phyloP scores from a whole-genome alignment of 805 yeast genomes.

The Ogataea thermomethanolica region DNA sequence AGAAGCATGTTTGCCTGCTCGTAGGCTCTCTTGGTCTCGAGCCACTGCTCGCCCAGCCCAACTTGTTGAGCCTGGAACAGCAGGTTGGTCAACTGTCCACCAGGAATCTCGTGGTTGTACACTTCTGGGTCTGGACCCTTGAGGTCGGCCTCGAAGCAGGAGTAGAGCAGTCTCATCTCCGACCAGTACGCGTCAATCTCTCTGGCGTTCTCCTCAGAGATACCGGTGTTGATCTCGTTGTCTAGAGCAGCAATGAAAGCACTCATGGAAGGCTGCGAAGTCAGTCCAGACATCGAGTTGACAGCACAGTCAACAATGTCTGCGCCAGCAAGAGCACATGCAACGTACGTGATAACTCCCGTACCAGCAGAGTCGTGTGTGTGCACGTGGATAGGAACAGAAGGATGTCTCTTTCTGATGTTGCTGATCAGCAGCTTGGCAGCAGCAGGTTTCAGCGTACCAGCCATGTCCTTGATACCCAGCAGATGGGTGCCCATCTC shows the following conservation, averaged over 20 bases:
- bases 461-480: constrained; percentile 99
- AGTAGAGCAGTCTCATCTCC: constrained; percentile 93
- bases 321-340: constrained; percentile 93
- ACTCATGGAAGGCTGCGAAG: constrained; percentile 95
- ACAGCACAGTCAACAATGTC: constrained; percentile 97
- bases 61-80: constrained; percentile 99
- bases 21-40: constrained; percentile 91
- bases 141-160: constrained; percentile 96
- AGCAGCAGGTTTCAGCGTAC: constrained; percentile 94
- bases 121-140: constrained; percentile 99
- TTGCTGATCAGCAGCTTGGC: constrained; percentile 77
- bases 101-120: constrained; percentile 97
- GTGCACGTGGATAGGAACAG: constrained; percentile 96
- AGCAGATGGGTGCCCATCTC: constrained; percentile 93
- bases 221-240: constrained; percentile 75
- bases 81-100: constrained; percentile 98
- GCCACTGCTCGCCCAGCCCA: constrained; percentile 96
- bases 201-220: constrained; percentile 64
- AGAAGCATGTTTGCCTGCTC: constrained; percentile 84
- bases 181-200: constrained; percentile 97
- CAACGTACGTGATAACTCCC: constrained; percentile 95
- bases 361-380: constrained; percentile 99
- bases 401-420: constrained; percentile 83
- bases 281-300: constrained; percentile 96
- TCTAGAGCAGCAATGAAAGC: constrained; percentile 91